Evolutionary conservation across 139 green algal species (phyloP).

Genomic region (Dunaliella primolecta): DNA sequence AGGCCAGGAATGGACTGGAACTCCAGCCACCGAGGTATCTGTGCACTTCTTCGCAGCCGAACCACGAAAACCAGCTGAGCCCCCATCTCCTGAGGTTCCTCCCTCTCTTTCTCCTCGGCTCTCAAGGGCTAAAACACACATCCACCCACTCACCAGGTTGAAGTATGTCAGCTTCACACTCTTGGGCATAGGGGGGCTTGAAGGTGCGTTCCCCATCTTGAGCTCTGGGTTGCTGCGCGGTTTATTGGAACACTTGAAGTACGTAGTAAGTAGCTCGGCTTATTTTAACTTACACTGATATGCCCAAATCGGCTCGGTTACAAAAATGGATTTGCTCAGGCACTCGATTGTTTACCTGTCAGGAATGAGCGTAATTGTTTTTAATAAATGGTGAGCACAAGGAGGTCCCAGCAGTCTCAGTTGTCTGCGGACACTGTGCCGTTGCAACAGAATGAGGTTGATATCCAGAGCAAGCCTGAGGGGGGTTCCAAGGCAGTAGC

Average conservation of each 20-base stretch:
- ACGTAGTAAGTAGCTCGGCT: no score
- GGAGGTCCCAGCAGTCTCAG: slow-evolving; percentile 15
- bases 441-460: background rate
- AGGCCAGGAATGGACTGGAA: background rate
- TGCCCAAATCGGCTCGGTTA: background rate
- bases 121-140: background rate
- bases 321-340: background rate
- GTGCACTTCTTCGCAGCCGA: no score
- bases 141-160: background rate
- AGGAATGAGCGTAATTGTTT: no score
- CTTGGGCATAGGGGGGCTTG: background rate
- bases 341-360: background rate
- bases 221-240: background rate
- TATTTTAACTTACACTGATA: no score
- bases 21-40: no score
- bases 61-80: no score
- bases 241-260: background rate
- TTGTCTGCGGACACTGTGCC: background rate
- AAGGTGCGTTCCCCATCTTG: background rate
- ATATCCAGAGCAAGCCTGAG: background rate
- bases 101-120: background rate
- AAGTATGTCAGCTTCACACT: slow-evolving; percentile 21
- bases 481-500: background rate
- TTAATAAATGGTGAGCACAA: background rate
- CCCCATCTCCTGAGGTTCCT: background rate